These are phyloP conservation scores for Nigrospora osmanthi DNA, from an alignment of 2,329 filamentous ascomycete genomes.

Conservation along the genomic window DNA sequence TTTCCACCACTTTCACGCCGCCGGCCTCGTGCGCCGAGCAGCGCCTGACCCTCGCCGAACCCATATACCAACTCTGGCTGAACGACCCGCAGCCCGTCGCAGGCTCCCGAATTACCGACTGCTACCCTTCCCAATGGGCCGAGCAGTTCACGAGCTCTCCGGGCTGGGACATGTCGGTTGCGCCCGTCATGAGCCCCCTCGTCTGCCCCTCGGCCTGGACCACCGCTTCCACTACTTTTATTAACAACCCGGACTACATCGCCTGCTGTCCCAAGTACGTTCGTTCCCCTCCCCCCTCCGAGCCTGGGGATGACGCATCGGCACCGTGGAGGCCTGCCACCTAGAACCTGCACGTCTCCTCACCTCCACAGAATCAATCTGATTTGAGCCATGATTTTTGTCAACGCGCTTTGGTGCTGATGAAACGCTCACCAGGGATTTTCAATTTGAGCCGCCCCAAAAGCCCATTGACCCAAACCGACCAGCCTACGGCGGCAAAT, in stretches of 20 bases:
- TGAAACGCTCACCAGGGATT: not conserved
- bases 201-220: constrained; percentile 11
- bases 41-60: constrained; percentile 10
- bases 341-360: too few relatives aligned
- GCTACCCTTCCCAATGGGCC: constrained; percentile 14
- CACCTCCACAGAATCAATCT: too few relatives aligned
- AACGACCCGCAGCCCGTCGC: constrained; percentile 14
- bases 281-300: not conserved
- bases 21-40: constrained; percentile 10
- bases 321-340: too few relatives aligned
- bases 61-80: constrained; percentile 12
- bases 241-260: constrained; percentile 6
- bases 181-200: constrained; percentile 14
- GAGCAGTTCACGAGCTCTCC: constrained; percentile 9
- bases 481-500: constrained; percentile 14
- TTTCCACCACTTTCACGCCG: constrained; percentile 12
- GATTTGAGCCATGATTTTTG: not conserved
- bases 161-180: constrained; percentile 8
- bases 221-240: not conserved
- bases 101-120: constrained; percentile 5
- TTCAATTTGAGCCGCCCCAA: not conserved
- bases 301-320: not conserved
- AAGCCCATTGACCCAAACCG: constrained; percentile 8
- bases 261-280: constrained; percentile 14
- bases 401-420: not conserved